These are phyloP conservation scores for Lippia alba DNA, from an alignment of 305 asterid genomes.

Conservation along the genomic window DNA sequence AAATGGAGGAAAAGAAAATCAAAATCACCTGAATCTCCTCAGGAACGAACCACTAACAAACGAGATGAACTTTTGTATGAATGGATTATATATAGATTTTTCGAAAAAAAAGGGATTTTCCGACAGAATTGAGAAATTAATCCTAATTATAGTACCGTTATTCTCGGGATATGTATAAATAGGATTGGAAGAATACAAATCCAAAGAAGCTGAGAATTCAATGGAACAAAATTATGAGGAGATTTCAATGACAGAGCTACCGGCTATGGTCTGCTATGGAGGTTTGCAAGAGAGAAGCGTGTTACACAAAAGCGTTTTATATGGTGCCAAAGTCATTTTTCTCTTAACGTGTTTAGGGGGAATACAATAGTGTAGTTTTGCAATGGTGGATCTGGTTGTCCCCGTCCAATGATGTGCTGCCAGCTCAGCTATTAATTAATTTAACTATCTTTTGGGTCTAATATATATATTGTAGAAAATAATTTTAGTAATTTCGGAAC, in stretches of 20 bases:
- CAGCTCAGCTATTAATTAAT: constrained; percentile 7
- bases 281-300: constrained; percentile 7
- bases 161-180: constrained; percentile 11
- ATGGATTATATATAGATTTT: background rate
- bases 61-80: background rate
- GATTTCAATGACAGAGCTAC: background rate
- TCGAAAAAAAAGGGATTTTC: constrained; percentile 1
- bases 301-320: background rate
- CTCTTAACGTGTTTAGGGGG: constrained; percentile 29
- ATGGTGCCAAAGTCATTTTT: constrained; percentile 18
- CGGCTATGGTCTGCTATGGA: background rate
- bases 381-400: constrained; percentile 15
- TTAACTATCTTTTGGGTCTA: no score
- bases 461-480: no score
- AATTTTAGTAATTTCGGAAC: no score
- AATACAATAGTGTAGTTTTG: background rate
- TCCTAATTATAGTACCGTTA: background rate
- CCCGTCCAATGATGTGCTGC: constrained; percentile 17
- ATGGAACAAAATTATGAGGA: background rate
- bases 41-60: constrained; percentile 5
- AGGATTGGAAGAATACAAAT: constrained; percentile 6
- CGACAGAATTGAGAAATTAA: background rate
- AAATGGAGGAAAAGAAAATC: background rate
- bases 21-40: constrained; percentile 8
- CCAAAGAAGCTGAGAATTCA: constrained; percentile 29